These are phyloP conservation scores for Leishmania major DNA, from an alignment of 208 protist genomes.

Conservation along the genomic window DNA sequence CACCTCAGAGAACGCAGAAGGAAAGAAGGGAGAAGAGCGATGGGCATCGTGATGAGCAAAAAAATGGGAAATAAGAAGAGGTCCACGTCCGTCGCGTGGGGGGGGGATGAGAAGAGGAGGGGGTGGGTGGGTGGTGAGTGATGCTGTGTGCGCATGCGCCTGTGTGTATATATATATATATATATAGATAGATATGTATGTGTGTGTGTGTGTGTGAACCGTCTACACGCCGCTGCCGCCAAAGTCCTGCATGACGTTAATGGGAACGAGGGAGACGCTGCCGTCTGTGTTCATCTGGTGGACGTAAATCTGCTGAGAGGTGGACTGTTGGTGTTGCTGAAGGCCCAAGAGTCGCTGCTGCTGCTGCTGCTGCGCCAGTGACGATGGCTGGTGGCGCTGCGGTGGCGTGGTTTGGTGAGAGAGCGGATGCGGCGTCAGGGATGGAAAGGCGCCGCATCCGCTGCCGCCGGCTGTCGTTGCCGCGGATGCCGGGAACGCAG, in stretches of 20 bases:
- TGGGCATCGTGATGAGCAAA: conserved; percentile 1
- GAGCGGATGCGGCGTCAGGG: conserved; percentile 6
- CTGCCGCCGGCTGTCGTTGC: neutral
- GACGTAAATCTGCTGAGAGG: conserved; percentile 33
- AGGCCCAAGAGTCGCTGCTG: conserved; percentile 3
- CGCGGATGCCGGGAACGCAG: neutral
- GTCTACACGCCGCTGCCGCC: neutral
- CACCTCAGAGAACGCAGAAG: neutral
- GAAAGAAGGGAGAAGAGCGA: neutral
- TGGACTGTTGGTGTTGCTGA: conserved; percentile 1
- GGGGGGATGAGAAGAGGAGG: neutral
- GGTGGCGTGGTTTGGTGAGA: conserved; percentile 11
- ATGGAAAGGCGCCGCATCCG: neutral
- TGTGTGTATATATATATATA: neutral
- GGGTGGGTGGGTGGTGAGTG: neutral
- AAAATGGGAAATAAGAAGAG: conserved; percentile 1
- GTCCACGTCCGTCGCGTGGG: neutral
- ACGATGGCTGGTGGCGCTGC: neutral
- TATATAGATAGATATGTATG: neutral
- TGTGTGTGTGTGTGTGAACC: neutral
- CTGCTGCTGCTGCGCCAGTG: neutral
- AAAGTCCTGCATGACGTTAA: conserved; percentile 25
- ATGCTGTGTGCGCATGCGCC: neutral
- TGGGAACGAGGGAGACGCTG: conserved; percentile 29
- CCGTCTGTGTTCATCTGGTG: conserved; percentile 38